Conservation (phyloP, 2,329 filamentous ascomycete species). For the Acarospora socialis region DNA sequence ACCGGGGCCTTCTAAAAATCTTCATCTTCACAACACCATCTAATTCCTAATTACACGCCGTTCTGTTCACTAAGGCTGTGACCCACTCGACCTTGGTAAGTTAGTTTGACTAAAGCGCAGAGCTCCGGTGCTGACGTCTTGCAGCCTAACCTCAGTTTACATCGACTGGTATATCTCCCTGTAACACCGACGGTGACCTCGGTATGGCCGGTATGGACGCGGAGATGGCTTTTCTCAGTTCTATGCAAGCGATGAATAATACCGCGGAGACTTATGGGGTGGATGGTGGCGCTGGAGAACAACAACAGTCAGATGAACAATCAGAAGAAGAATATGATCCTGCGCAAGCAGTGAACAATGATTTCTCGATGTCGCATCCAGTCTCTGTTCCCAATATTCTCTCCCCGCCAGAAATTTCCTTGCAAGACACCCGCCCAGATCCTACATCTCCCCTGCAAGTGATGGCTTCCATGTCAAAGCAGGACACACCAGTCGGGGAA, state of each 20-base stretch:
- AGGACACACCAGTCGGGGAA: not conserved
- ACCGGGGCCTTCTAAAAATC: too few species aligned
- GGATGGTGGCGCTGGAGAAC: conserved; percentile 34
- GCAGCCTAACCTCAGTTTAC: too few species aligned
- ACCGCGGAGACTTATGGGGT: conserved; percentile 23
- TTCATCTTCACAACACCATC: too few species aligned
- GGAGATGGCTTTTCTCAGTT: conserved; percentile 38
- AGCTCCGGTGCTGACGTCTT: too few species aligned
- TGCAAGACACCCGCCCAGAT: conserved; percentile 2
- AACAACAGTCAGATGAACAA: conserved; percentile 39
- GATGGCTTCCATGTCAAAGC: not conserved
- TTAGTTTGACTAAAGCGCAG: too few species aligned
- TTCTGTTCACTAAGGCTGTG: too few species aligned
- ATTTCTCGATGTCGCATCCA: too few species aligned
- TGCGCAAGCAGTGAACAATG: conserved; percentile 32
- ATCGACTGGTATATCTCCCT: too few species aligned
- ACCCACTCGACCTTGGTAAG: too few species aligned
- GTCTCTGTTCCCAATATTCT: conserved; percentile 17
- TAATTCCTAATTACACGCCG: too few species aligned
- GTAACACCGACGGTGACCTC: conserved; percentile 7
- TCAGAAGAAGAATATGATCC: conserved; percentile 43
- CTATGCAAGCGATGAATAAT: conserved; percentile 31
- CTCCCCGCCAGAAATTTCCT: conserved; percentile 18
- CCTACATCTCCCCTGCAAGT: conserved; percentile 1
- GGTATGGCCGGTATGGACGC: conserved; percentile 39